A percentile compares a stretch with the other conserved stretches of the same genome.
phyloP scores from a whole-genome alignment of 2,329 filamentous ascomycete species.

The Akanthomyces dipterigenus region DNA sequence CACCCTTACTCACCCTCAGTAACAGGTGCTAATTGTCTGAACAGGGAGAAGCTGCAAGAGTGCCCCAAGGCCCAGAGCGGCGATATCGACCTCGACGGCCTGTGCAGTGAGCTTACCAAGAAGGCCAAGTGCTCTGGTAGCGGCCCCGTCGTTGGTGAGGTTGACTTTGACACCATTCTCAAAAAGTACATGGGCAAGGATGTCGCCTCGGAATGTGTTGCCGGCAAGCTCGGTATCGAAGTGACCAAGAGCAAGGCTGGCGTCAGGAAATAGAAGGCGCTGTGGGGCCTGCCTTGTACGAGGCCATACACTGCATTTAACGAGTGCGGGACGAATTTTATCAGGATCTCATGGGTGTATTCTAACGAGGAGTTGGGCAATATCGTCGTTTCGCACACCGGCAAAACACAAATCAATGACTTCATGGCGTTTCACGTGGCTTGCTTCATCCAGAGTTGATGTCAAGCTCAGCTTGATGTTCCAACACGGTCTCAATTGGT shows the following conservation, averaged over 20 bases:
- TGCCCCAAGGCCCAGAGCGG: constrained; percentile 84
- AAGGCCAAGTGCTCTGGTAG: constrained; percentile 93
- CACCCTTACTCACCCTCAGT: neutral
- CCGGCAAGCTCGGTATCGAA: constrained; percentile 55
- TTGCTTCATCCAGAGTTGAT: neutral
- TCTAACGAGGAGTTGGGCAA: constrained; percentile 10
- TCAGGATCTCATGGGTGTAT: neutral
- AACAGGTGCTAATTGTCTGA: constrained; percentile 32
- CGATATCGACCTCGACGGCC: constrained; percentile 86
- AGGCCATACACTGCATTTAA: neutral
- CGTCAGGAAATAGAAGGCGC: neutral
- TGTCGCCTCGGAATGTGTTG: constrained; percentile 26
- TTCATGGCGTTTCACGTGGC: neutral
- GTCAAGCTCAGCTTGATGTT: neutral
- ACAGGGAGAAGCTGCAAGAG: constrained; percentile 81
- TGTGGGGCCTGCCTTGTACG: neutral
- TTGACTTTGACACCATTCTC: constrained; percentile 78
- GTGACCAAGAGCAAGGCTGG: constrained; percentile 18
- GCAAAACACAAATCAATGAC: neutral
- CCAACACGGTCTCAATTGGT: neutral
- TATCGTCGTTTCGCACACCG: neutral
- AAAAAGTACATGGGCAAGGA: constrained; percentile 52
- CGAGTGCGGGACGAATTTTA: neutral
- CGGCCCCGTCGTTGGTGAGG: constrained; percentile 82
- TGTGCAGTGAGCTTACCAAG: constrained; percentile 87